phyloP scores from a whole-genome alignment of 306 rosid species.

The Acacia crassicarpa region DNA sequence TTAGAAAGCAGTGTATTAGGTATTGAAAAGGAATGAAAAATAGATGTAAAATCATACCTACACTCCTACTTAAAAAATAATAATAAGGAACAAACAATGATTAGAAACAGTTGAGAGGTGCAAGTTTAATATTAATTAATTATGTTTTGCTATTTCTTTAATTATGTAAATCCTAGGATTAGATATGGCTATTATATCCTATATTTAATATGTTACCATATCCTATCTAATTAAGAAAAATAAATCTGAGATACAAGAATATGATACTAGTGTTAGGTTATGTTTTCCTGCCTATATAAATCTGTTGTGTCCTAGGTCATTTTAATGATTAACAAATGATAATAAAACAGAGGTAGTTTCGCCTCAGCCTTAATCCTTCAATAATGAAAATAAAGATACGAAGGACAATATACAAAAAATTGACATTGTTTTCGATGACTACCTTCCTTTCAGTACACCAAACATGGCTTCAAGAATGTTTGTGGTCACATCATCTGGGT shows the following conservation, averaged over 20 bases:
- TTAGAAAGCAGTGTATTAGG: slow-evolving; percentile 1
- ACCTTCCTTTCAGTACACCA: not conserved
- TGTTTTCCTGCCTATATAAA: not conserved
- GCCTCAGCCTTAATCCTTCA: not conserved
- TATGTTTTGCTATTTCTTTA: not conserved
- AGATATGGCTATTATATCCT: not conserved
- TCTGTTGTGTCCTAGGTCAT: not conserved
- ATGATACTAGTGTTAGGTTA: not conserved
- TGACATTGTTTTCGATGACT: not conserved
- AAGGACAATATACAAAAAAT: not conserved
- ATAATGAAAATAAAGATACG: not conserved
- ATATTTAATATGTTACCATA: no score
- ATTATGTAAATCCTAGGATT: not conserved
- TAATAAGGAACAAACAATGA: not conserved
- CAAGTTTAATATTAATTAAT: no score
- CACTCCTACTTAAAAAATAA: not conserved
- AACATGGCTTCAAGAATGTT: not conserved
- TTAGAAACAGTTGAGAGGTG: not conserved
- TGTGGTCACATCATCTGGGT: not conserved
- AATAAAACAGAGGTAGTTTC: not conserved
- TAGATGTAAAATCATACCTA: not conserved
- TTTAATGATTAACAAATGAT: no score
- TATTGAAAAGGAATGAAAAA: not conserved
- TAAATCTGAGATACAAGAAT: not conserved
- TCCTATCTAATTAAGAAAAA: not conserved